Evolutionary conservation across 495 filamentous ascomycete genomes (phyloP), one percentile per base, ranked within the genome.

Genomic region (Massariosphaeria phaeospora): DNA sequence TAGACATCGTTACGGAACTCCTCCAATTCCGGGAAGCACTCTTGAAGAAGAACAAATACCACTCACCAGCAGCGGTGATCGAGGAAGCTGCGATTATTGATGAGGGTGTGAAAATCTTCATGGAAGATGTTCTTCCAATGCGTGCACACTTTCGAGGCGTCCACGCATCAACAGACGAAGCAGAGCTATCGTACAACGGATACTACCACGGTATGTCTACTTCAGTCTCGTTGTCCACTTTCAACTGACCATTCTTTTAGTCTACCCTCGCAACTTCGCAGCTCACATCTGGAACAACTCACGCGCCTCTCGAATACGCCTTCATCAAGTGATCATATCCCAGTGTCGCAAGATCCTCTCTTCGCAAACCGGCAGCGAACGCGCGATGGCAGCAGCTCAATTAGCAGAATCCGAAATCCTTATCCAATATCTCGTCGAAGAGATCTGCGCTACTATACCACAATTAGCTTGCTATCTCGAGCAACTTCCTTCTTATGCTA

Each of bases 401-500:
- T 8, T 35, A 5, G 17, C 11, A 5, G 15, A 12, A 20, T 52
- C 55, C 6, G 30, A 38, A 10, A 20, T 15, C 1, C 4, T 52
- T 6, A 41, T 58, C 1, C 3, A 21, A 7, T 2, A 25, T 7
- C 6, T 52, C 15, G 47, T 48, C 13, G 13, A 21, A 2, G 58
- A 61, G 8, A 61, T 61, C 11, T 57, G 52, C 24, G 58, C 52
- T 8, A 40, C 52, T 2, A 47, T 56, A 10, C 58, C 58, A 11
- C 58, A 56, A 41, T 21, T 61, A 35, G 45, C 58, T 11, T 46
- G 52, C 6, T 56, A 56, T 31, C 20, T 54, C 9, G 24, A 43
- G n/a, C 9, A 23, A 3, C 36, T 57, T 10, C 30, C 26, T 34
- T 43, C 34, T 2, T 50, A 57, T 27, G 20, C 38, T 8, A 40